Evolutionary conservation across 2,329 filamentous ascomycete genomes (phyloP).

Genomic region (Trichoderma breve): DNA sequence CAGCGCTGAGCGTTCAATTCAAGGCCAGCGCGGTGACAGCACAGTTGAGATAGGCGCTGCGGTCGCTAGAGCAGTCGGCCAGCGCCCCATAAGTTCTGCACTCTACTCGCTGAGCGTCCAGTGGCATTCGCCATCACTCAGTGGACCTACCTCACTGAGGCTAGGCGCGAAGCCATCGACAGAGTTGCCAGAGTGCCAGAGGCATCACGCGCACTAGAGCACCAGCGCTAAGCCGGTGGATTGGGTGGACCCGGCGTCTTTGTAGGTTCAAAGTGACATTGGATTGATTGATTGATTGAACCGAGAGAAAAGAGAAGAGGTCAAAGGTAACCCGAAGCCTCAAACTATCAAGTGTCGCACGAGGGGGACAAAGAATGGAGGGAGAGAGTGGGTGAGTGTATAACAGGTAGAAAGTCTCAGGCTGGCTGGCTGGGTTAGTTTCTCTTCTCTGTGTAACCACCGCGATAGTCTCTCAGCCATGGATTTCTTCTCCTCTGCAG

Average conservation of each 20-base stretch:
- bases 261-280: neutral
- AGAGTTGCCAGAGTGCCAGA: neutral
- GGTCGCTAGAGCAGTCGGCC: neutral
- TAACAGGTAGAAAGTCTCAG: neutral
- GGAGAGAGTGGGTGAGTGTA: neutral
- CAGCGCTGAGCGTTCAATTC: neutral
- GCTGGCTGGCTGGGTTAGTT: neutral
- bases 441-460: neutral
- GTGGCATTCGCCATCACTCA: constrained; percentile 10
- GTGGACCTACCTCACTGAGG: constrained; percentile 16
- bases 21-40: neutral
- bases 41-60: neutral
- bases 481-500: neutral
- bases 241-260: constrained; percentile 14
- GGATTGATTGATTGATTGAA: neutral
- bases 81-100: neutral
- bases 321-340: neutral
- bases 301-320: neutral
- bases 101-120: neutral
- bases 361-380: neutral
- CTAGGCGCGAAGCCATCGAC: constrained; percentile 12
- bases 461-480: neutral
- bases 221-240: constrained; percentile 17
- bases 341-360: neutral
- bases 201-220: constrained; percentile 18